Base-by-base conservation (phyloP, 768 basidiomycete species). In the Lactarius tabidus region DNA sequence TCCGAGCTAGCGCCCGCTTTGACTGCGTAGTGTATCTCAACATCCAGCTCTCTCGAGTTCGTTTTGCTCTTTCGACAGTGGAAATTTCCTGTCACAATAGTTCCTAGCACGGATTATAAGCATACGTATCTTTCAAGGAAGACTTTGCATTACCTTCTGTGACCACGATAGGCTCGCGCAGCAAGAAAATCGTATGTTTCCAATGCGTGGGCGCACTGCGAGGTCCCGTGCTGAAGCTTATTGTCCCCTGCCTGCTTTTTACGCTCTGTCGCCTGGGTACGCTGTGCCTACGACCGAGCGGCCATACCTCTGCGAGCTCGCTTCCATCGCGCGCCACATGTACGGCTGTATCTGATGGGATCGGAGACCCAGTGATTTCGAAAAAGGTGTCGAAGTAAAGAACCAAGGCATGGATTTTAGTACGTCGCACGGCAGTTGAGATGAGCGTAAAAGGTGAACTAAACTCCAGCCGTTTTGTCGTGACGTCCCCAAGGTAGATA, bases 371-470 rank as follows among this genome's bases (percentile, higher is more conserved):
- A 33, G 75, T 79, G 67, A 79, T 74, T 1, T 85, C 86, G 81
- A 98, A 98, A 81, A 95, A 98, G 0, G 90, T 89, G 77, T 98
- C 96, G 72, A 98, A 98, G 78, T 96, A 96, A 20, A 95, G 85
- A 29, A 97, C 81, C 77, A 98, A 87, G 7, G 91, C 82, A 72
- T 86, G 86, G 51, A 91, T 80, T 72, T 89, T 89, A 6, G 82
- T 84, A 38, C 85, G 82, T 67, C 82, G 83, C 14, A 80, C 77
- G 2, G 82, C 79, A 1, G 82, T 87, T 6, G 87, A 85, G n/a
- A 80, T 75, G n/a, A 98, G 82, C 2, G 79, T 80, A 78, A 98
- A 98, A 0, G 87, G 74, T 0, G 91, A 83, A 6, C 83, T 76
- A 76, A 98, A 98, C 67, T 93, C 86, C 48, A 96, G 86, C 62